Base-by-base conservation (phyloP, 306 rosid species). In the Lathyrus tuberosus region DNA sequence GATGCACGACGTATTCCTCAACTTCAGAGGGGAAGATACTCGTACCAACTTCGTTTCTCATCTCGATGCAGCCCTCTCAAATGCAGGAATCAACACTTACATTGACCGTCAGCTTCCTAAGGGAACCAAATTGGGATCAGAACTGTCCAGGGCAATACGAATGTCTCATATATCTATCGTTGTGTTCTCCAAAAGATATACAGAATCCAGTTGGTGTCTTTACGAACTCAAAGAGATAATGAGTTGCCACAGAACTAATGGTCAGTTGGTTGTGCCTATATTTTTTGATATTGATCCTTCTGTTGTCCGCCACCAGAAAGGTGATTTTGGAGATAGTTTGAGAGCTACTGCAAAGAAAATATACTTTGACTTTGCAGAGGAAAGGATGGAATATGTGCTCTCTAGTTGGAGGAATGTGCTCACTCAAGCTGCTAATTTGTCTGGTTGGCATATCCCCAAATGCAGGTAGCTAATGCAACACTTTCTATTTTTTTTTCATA, bases 141-240 rank as follows among this genome's bases (percentile, higher is more conserved):
- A 48, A 44, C 30, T 52, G 0, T 3, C 2, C 3, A 2, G 15
- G 12, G 31, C 30, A 10, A 52, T 52, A 52, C 8, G 20, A 52
- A 6, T n/a, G 11, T 52, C 59, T 52, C 59, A 30, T 18, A 20
- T 52, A 20, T 52, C 59, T 14, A 10, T 52, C 0, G 33, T 52
- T 20, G 59, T 52, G 0, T 52, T 52, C 59, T 74, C 79, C 2
- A 0, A 2, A 24, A 46, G 1, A 1, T 79, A 79, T 6, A 14
- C 30, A 0, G 2, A 0, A 6, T 79, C 79, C 2, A 16, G 7
- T 4, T 79, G 79, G 79, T 79, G 83, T 69, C 76, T 79, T 1
- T 3, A 12, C 12, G 73, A 79, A 5, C 69, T 74, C 8, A 43
- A 0, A 1, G 12, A 69, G 26, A 62, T 74, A 11, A 26, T 74